A percentile compares a stretch with the other conserved stretches of the same genome.
Conservation (phyloP, 306 rosid genomes). For the Prunus dulcis region DNA sequence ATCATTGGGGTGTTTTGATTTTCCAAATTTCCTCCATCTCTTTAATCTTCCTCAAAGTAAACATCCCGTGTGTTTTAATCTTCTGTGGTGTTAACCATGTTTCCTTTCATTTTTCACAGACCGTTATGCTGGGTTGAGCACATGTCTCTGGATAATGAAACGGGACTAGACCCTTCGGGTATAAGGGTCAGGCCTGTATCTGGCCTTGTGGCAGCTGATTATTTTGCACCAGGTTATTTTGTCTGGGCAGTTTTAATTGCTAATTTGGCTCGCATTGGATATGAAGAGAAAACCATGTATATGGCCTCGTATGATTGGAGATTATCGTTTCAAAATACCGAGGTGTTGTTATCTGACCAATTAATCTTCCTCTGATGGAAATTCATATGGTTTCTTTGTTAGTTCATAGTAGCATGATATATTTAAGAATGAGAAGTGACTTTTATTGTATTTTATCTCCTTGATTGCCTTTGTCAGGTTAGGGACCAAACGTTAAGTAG, state of each 20-base stretch:
- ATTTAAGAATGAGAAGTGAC: slow-evolving; percentile 12
- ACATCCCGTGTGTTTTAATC: background rate
- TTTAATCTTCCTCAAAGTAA: background rate
- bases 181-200: slow-evolving; percentile 81
- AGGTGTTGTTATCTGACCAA: slow-evolving; percentile 39
- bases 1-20: background rate
- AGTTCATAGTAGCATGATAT: background rate
- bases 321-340: slow-evolving; percentile 82
- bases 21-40: background rate
- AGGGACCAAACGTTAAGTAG: slow-evolving; percentile 75
- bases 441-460: slow-evolving; percentile 5
- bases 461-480: slow-evolving; percentile 47
- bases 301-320: slow-evolving; percentile 95
- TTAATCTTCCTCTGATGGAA: slow-evolving; percentile 8
- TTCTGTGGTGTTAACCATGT: slow-evolving; percentile 5
- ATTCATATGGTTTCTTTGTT: background rate
- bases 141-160: slow-evolving; percentile 83
- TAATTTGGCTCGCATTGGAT: slow-evolving; percentile 84
- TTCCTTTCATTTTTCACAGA: slow-evolving; percentile 38
- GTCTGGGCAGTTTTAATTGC: slow-evolving; percentile 93
- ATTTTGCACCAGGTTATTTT: slow-evolving; percentile 89
- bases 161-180: slow-evolving; percentile 72
- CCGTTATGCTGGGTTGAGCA: slow-evolving; percentile 86
- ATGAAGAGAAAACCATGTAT: slow-evolving; percentile 87
- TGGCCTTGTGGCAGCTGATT: slow-evolving; percentile 97